Base-by-base conservation (phyloP, 495 filamentous ascomycete genomes). In the Podospora fimiseda region DNA sequence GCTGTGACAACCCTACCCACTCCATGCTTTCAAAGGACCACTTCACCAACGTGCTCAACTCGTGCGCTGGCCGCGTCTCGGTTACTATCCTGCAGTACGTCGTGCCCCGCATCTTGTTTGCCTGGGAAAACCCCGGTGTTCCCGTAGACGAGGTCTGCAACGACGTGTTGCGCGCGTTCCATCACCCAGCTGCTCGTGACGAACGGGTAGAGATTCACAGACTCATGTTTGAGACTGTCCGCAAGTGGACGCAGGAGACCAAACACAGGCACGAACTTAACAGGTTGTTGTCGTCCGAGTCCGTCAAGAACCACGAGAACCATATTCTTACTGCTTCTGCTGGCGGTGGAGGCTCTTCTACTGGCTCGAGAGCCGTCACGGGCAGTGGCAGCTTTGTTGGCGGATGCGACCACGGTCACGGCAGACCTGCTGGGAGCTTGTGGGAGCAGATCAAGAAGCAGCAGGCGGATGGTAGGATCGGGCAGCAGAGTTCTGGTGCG, bases 11-110 rank as follows among this genome's bases (percentile, higher is more conserved):
- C 66, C 93, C 93, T 6, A 98, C 93, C 2, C 93, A 96, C 74
- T 93, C 88, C 9, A 81, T 97, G 70, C 80, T 97, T 5, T 91
- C 88, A 52, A 96, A 97, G 70, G 93, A 98, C 60, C 93, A 98
- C 65, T 97, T 97, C 62, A 87, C 87, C 56, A 96, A 97, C 69
- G 75, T 91, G 24, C 76, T 97, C 23, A 97, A 97, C 70, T 77
- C 87, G 24, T 89, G 88, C 43, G 90, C 90, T 2, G 92, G 92
- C 11, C 78, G 86, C 18, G 81, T 96, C 18, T 90, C 91, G 8
- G 71, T 86, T 2, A 81, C 79, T 0, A 86, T 95, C 47, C 69
- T 97, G 4, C 77, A 88, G 74, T 97, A 92, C 62, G 81, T 85
- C 24, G 86, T 90, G 2, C 91, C 92, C 16, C 87, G 92, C 20